Base-by-base conservation (phyloP, 148 eudicot species). In the Rhododendron kiyosumense region DNA sequence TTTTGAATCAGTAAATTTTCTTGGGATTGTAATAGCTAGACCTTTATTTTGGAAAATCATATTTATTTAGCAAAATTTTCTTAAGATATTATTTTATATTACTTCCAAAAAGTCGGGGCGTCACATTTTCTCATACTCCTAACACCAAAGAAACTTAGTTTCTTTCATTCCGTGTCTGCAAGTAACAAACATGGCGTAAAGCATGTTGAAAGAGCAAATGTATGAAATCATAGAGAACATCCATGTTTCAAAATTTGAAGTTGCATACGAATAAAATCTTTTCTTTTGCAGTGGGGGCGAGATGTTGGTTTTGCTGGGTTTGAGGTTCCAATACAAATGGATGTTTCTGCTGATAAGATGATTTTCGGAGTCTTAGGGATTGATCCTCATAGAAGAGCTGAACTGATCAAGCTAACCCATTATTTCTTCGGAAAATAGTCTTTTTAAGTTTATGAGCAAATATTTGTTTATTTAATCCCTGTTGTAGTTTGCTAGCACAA, bases 301-400 rank as follows among this genome's bases (percentile, higher is more conserved):
- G 99, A 97, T 88, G 98, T 97, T 85, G 98, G 98, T 73, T 97
- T 97, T 91, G 98, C 99, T 89, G 99, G 99, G 61, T 97, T 94
- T 89, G 98, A 95, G 89, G 98, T 97, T 86, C 93, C 98, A 9
- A 97, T 97, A 86, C 99, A 97, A 87, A 95, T 97, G 95, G 97
- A 97, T 86, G 83, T 97, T 81, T 95, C 99, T 83, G 98, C 98
- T 92, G 93, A 97, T 88, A 95, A 97, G 88, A 97, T 97, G 99
- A 93, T 94, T 83, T 95, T 87, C 81, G 99, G 99, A 30, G 96
- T 97, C 34, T 87, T 90, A 24, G 99, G 94, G 63, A 87, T 93
- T 83, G 93, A 93, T 88, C 94, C 98, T 74, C 90, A 87, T 79
- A 91, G 99, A 88, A 92, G 98, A 89, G 94, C 87, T 59, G 98